Base-by-base conservation (phyloP, 768 basidiomycete species). In the Guyanaporus albipodus region DNA sequence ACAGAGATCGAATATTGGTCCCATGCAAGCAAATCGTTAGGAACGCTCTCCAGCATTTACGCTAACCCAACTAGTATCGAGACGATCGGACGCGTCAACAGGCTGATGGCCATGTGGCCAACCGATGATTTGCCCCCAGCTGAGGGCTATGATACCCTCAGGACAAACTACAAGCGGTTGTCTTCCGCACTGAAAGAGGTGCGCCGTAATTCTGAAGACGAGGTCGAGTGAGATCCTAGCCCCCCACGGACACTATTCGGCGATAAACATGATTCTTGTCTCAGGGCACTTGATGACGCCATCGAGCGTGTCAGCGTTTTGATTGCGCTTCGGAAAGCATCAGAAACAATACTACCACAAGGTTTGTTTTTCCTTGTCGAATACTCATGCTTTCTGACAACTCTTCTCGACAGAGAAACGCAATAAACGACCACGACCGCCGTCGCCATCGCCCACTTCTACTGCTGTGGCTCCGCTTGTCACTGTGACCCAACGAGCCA, bases 1-100 rank as follows among this genome's bases (percentile, higher is more conserved):
- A 46, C 67, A 91, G 88, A 90, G 71, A 69, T 87, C 52, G 80
- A 86, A 45, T 84, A 74, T 58, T 91, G 88, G 88, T 73, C 79
- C 39, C 83, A 81, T 64, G 82, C 84, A 27, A 73, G 78, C 24
- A 69, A 73, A 44, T 78, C 83, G 27, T 66, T 91, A 47, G 75
- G 69, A 53, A 66, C 70, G 17, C 70, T 88, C 29, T 76, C 81
- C 12, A 69, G 66, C 46, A 70, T 80, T 52, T 83, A 78, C 61
- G 64, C 74, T 10, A 78, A 71, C 58, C 63, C 73, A 28, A 60
- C 67, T 8, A 75, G 74, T 27, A 56, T 66, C 45, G 85, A 87
- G 31, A 79, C 80, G 1, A 78, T 90, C 46, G 78, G 76, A 36
- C 79, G 85, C 36, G 83, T 87, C 29, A 90, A 91, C 64, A 74